Evolutionary conservation across 108 stramenopile species (phyloP).

Genomic region (Conticribra guillardii): DNA sequence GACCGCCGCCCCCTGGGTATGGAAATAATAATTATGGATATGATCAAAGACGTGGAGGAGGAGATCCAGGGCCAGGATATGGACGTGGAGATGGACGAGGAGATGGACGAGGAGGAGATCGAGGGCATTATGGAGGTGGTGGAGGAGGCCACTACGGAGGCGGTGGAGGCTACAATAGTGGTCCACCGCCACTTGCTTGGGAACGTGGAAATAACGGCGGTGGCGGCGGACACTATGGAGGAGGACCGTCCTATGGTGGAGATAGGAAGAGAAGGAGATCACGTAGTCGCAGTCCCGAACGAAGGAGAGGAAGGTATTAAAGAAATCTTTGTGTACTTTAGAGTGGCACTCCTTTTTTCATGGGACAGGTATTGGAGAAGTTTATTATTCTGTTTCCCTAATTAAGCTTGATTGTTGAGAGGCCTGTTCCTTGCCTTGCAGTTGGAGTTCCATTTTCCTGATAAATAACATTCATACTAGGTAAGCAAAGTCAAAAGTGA

Average conservation of each 20-base stretch:
- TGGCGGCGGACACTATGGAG: constrained; percentile 15
- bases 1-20: constrained; percentile 38
- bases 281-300: constrained; percentile 37
- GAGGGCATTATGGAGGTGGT: constrained; percentile 51
- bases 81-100: no score
- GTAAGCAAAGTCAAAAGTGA: no score
- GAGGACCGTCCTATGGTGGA: constrained; percentile 30
- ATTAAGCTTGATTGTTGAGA: no score
- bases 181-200: constrained; percentile 34
- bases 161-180: constrained; percentile 25
- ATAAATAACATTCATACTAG: no score
- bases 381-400: no score
- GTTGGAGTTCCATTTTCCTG: no score
- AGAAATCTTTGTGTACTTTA: background rate
- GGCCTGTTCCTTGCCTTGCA: no score
- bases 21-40: constrained; percentile 21
- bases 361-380: no score
- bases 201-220: constrained; percentile 37
- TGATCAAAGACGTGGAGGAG: constrained; percentile 6
- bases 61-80: constrained; percentile 14
- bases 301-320: constrained; percentile 28
- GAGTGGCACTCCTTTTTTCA: no score
- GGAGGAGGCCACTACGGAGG: constrained; percentile 16
- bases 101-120: constrained; percentile 17
- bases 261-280: constrained; percentile 52